Base-by-base conservation (phyloP, 2,329 filamentous ascomycete species). In the Exophiala spinifera region DNA sequence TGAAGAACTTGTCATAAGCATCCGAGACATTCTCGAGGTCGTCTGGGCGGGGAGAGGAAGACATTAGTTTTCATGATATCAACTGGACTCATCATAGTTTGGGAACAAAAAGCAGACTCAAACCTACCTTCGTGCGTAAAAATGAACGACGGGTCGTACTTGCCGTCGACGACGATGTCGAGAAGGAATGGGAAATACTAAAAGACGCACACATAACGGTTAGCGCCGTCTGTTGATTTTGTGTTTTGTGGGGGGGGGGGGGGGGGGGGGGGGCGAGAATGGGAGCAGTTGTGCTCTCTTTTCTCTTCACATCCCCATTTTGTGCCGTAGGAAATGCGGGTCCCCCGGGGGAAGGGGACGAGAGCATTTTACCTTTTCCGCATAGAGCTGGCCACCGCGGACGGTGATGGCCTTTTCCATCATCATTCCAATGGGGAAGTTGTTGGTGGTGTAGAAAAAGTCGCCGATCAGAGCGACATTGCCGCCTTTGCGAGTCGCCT, bases 351-450 rank as follows among this genome's bases (percentile, higher is more conserved):
- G n/a, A 66, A 61, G 1, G 59, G 62, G 34, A 57, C 10, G 28
- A 10, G 68, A n/a, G 44, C 66, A 56, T 46, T 66, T 64, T 20
- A 46, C 49, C 34, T 52, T 47, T 23, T 46, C 19, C 15, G 23
- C 49, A 47, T 46, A 47, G 8, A 47, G 31, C 31, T 46, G 40
- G n/a, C 49, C 40, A 3, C 49, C 49, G 3, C 49, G 40, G 13
- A 52, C 25, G 17, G 49, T 52, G 19, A 52, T 52, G 17, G 49
- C 34, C 31, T 52, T 52, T 72, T 94, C 83, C 89, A 95, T 94
- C 11, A 95, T 67, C 0, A 87, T 84, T 11, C 89, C 88, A 62
- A 91, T 84, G 70, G 89, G 89, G 76, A 91, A 89, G 69, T 89
- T 85, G 70, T 90, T 90, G 21, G 85, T 88, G 25, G 89, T 88